Percentiles rank a stretch among this genome's conserved stretches.
Conservation (phyloP, 108 stramenopile genomes). For the Skeletonema costatum region DNA sequence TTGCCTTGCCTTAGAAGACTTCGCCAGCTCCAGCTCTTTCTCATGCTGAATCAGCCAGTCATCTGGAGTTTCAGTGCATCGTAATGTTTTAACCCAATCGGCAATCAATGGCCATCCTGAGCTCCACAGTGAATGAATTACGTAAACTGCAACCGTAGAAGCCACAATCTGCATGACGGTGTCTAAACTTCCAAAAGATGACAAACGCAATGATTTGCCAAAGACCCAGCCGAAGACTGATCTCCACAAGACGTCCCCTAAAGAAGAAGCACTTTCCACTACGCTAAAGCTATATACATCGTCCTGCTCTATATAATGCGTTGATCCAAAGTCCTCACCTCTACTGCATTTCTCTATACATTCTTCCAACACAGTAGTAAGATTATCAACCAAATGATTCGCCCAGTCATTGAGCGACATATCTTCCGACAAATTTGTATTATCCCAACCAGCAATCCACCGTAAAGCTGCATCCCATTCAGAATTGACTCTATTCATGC, state of each 20-base stretch:
- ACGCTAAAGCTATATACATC: neutral
- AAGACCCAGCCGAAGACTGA: slow-evolving; percentile 34
- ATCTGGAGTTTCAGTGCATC: neutral
- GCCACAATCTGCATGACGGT: slow-evolving; percentile 13
- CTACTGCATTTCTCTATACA: slow-evolving; percentile 35
- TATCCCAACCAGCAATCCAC: slow-evolving; percentile 53
- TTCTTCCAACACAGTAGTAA: slow-evolving; percentile 23
- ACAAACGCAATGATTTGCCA: neutral
- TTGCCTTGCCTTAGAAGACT: slow-evolving; percentile 27
- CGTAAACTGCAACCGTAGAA: slow-evolving; percentile 31
- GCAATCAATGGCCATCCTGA: slow-evolving; percentile 4
- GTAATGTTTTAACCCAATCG: slow-evolving; percentile 14
- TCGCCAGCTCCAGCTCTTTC: slow-evolving; percentile 38
- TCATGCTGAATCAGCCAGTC: slow-evolving; percentile 49
- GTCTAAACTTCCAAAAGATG: slow-evolving; percentile 15
- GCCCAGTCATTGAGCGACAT: slow-evolving; percentile 20
- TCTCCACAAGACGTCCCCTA: slow-evolving; percentile 6
- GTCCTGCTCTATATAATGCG: neutral
- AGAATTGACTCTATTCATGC: slow-evolving; percentile 37
- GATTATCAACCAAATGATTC: slow-evolving; percentile 40
- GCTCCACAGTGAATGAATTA: slow-evolving; percentile 16
- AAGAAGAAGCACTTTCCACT: slow-evolving; percentile 1
- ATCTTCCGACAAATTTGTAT: slow-evolving; percentile 1
- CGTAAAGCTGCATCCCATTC: slow-evolving; percentile 51
- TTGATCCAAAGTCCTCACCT: slow-evolving; percentile 15